Evolutionary conservation across 1,139 yeast genomes (phyloP), one percentile per base, ranked within the genome.

Genomic region (Taphrina communis): DNA sequence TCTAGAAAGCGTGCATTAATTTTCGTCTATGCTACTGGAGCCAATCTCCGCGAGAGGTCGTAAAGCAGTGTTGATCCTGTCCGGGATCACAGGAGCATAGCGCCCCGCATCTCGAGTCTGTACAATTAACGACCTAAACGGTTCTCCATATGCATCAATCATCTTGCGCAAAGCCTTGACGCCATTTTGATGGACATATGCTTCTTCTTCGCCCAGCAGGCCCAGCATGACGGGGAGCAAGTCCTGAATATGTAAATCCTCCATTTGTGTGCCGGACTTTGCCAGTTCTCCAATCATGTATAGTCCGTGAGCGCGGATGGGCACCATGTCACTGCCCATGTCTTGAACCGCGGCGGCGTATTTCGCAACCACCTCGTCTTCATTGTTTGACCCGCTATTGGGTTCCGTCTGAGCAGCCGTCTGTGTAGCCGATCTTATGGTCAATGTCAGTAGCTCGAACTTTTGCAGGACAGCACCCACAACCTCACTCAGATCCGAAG

Each of bases 241-340:
- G 69, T 84, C 83, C 17, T 83, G 84, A 11, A 85, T 68, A 0
- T 86, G 77, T 6, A 92, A 77, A 0, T 84, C 85, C 0, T 80
- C 77, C 51, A 89, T 84, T 53, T 80, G 80, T 25, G 48, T 19
- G 31, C 50, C 57, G 11, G 59, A 48, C 56, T 38, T 55, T 21
- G 89, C 82, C 60, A 93, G 80, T 66, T 84, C 82, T 51, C 92
- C 81, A 19, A 93, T 77, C 38, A 88, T 78, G 72, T 85, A 85
- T 21, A 94, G 79, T 0, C 97, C 99, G 77, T 90, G 94, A 0
- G 96, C 98, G 69, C 93, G 81, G 1, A 92, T 85, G 0, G 98
- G 97, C 0, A 90, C 88, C 69, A 88, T 79, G 0, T 94, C 90
- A 76, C 93, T 97, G 70, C 86, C 87, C 65, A 94, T 68, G 51